Conservation (phyloP, 2,329 filamentous ascomycete genomes). For the Niveomyces coronatus region DNA sequence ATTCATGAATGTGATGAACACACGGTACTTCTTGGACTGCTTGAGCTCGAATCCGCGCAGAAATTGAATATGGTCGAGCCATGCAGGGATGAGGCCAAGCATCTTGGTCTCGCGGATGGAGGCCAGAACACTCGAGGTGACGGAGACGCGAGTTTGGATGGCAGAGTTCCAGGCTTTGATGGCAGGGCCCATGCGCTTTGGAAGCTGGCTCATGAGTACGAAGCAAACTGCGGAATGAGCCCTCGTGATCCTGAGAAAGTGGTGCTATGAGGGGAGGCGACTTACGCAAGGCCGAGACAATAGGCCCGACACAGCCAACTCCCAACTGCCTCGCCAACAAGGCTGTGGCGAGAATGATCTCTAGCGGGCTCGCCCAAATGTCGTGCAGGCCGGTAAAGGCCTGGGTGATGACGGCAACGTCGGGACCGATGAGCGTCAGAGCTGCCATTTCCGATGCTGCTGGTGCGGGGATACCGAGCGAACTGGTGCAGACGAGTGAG, state of each 20-base stretch:
- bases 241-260: too few species aligned
- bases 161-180: conserved; percentile 17
- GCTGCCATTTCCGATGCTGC: conserved; percentile 1
- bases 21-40: conserved; percentile 14
- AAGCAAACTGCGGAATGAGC: conserved; percentile 9
- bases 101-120: conserved; percentile 23
- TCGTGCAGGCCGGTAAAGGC: conserved; percentile 10
- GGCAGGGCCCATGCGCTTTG: conserved; percentile 13
- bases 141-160: conserved; percentile 18
- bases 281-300: conserved; percentile 9
- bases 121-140: conserved; percentile 18
- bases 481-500: conserved; percentile 12
- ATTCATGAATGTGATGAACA: conserved; percentile 12
- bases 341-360: conserved; percentile 10
- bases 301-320: conserved; percentile 11
- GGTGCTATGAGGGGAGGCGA: too few species aligned
- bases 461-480: conserved; percentile 2
- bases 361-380: conserved; percentile 11
- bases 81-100: conserved; percentile 16
- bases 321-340: conserved; percentile 10
- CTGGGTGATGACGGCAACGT: conserved; percentile 8
- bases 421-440: conserved; percentile 8
- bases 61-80: conserved; percentile 12
- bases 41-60: conserved; percentile 14
- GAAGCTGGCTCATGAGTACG: conserved; percentile 9